Percentiles rank a stretch among this genome's conserved stretches.
phyloP scores from a whole-genome alignment of 345 rosid species.

The Camelina laxa region DNA sequence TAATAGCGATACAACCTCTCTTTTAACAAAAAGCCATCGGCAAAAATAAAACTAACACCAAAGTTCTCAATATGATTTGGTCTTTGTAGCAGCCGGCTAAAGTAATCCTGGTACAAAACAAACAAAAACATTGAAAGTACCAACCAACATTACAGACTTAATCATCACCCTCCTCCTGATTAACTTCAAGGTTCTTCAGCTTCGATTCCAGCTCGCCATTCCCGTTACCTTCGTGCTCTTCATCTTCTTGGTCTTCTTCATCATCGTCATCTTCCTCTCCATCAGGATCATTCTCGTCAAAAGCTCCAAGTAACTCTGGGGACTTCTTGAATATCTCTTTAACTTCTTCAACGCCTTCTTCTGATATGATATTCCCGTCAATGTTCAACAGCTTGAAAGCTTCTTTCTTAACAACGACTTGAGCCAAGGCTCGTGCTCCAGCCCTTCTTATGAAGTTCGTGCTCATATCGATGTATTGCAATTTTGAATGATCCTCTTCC shows the following conservation, averaged over 20 bases:
- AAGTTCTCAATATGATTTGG: conserved; percentile 13
- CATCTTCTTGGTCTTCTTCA: conserved; percentile 61
- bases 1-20: not conserved
- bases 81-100: conserved; percentile 23
- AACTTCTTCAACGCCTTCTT: conserved; percentile 85
- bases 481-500: conserved; percentile 57
- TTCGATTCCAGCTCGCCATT: conserved; percentile 70
- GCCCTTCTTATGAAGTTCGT: conserved; percentile 63
- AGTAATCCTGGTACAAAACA: conserved; percentile 27
- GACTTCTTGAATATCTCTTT: conserved; percentile 67
- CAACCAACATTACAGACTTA: conserved; percentile 36
- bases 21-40: not conserved
- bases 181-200: conserved; percentile 72
- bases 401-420: conserved; percentile 63
- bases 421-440: conserved; percentile 71
- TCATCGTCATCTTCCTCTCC: conserved; percentile 64
- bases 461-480: conserved; percentile 72
- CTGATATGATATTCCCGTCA: conserved; percentile 73
- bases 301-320: conserved; percentile 65
- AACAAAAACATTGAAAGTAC: not conserved
- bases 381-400: conserved; percentile 71
- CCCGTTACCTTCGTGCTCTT: conserved; percentile 50
- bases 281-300: conserved; percentile 90
- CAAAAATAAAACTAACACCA: not conserved
- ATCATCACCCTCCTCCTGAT: conserved; percentile 44